These are phyloP conservation scores for Suillus spraguei DNA, from an alignment of 768 basidiomycete species.

Conservation along the genomic window DNA sequence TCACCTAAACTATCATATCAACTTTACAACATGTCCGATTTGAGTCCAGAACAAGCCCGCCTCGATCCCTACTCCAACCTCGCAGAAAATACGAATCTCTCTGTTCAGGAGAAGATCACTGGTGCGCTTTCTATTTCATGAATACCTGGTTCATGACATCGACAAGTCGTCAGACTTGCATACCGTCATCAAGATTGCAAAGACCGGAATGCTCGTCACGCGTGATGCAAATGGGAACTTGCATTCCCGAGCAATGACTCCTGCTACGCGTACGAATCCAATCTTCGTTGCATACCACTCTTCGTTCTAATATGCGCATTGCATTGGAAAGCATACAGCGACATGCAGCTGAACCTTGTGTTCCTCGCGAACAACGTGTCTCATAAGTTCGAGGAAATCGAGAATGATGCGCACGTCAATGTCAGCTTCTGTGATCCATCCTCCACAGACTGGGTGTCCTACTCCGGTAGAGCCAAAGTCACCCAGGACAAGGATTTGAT, in stretches of 20 bases:
- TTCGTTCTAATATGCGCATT: background rate
- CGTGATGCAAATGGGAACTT: slow-evolving; percentile 65
- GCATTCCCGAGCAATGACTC: slow-evolving; percentile 83
- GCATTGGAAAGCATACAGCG: slow-evolving; percentile 39
- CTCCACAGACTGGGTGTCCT: slow-evolving; percentile 80
- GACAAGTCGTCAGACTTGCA: slow-evolving; percentile 51
- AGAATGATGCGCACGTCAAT: slow-evolving; percentile 78
- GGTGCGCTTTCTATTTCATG: slow-evolving; percentile 38
- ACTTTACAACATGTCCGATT: slow-evolving; percentile 23
- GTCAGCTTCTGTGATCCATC: slow-evolving; percentile 72
- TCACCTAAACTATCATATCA: slow-evolving; percentile 6
- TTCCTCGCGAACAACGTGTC: slow-evolving; percentile 78
- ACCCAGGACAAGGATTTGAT: slow-evolving; percentile 63
- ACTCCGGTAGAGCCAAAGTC: slow-evolving; percentile 71
- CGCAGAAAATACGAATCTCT: slow-evolving; percentile 58
- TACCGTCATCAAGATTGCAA: slow-evolving; percentile 60
- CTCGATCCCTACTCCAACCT: slow-evolving; percentile 78
- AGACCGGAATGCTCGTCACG: slow-evolving; percentile 79
- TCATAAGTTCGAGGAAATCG: slow-evolving; percentile 75
- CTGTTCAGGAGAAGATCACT: slow-evolving; percentile 66
- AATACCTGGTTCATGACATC: background rate
- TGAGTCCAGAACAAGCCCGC: slow-evolving; percentile 25
- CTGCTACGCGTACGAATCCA: slow-evolving; percentile 55
- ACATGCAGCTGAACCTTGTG: slow-evolving; percentile 55
- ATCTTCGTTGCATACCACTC: background rate